Evolutionary conservation across 148 eudicot genomes (phyloP), one percentile per base, ranked within the genome.

Genomic region (Vaccinium myrtillus): DNA sequence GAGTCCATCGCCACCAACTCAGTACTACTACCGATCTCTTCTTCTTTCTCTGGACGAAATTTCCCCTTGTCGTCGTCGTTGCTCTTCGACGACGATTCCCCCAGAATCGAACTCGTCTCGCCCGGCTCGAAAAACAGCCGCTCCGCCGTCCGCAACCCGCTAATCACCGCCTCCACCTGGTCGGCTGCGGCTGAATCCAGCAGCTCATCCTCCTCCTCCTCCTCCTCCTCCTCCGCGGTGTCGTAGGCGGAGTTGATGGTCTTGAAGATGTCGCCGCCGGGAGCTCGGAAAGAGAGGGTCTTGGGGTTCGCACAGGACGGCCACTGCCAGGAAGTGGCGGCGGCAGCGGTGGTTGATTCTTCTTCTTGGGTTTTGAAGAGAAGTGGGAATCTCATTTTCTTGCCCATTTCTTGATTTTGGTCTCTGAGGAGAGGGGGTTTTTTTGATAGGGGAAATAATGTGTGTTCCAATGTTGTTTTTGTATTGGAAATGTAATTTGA

Each of bases 101-200:
- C 86, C 10, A 93, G 79, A 16, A 93, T 86, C 1, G 95, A 91
- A 82, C 89, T 92, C 50, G 92, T 90, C 67, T 85, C 91, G 1
- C 93, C 93, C 2, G 95, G 95, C 49, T 94, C 92, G 76, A 92
- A 94, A 85, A 94, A 88, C 58, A 96, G 91, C 84, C 99, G 86
- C 55, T 91, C 97, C 5, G 93, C 94, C 11, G 94, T 90, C 50
- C 90, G 63, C 55, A 93, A 75, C 39, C 93, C 94, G 14, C 86
- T 79, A 53, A 93, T 89, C 63, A 93, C 90, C 6, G 27, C 86
- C 90, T 93, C 98, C 18, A 89, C 59, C 6, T 86, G 78, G 50
- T 89, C 25, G 13, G 55, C 14, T 43, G 4, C 67, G 16, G 25
- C 69, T 19, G 25, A 21, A 23, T 58, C 70, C 69, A 43, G 46